Evolutionary conservation across 306 rosid species (phyloP).

Genomic region (Rosa lucieae): DNA sequence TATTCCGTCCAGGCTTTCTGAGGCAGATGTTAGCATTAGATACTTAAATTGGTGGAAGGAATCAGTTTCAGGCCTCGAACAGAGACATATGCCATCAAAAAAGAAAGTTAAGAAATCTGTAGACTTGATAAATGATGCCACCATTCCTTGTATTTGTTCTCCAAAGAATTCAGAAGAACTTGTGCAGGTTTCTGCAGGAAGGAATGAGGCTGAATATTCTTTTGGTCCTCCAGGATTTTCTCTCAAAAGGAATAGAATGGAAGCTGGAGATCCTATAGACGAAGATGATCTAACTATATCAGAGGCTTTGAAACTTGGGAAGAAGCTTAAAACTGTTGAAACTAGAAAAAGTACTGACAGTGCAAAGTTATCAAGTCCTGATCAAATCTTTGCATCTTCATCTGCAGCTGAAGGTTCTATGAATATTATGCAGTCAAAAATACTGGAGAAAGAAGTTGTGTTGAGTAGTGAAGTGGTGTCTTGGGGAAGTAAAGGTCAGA

Average conservation of each 20-base stretch:
- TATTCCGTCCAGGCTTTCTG: slow-evolving; percentile 35
- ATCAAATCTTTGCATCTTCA: not conserved
- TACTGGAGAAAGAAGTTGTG: not conserved
- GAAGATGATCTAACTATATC: slow-evolving; percentile 18
- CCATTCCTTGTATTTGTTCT: not conserved
- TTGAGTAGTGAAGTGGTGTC: not conserved
- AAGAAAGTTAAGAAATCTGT: not conserved
- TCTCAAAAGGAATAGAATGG: not conserved
- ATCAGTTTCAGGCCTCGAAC: not conserved
- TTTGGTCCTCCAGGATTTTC: slow-evolving; percentile 19
- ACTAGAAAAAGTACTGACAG: not conserved
- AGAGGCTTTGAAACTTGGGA: not conserved
- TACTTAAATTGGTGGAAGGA: slow-evolving; percentile 29
- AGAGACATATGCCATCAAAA: not conserved
- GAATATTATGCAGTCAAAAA: not conserved
- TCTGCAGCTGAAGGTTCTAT: not conserved
- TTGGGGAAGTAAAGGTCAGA: not conserved
- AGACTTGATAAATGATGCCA: not conserved
- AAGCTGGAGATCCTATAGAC: not conserved
- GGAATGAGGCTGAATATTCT: not conserved
- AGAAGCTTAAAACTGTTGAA: not conserved
- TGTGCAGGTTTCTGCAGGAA: not conserved
- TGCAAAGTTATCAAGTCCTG: not conserved
- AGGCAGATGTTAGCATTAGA: slow-evolving; percentile 25
- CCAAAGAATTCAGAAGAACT: not conserved